Evolutionary conservation across 208 protist genomes (phyloP), one percentile per base, ranked within the genome.

Genomic region (Leishmania aethiopica): DNA sequence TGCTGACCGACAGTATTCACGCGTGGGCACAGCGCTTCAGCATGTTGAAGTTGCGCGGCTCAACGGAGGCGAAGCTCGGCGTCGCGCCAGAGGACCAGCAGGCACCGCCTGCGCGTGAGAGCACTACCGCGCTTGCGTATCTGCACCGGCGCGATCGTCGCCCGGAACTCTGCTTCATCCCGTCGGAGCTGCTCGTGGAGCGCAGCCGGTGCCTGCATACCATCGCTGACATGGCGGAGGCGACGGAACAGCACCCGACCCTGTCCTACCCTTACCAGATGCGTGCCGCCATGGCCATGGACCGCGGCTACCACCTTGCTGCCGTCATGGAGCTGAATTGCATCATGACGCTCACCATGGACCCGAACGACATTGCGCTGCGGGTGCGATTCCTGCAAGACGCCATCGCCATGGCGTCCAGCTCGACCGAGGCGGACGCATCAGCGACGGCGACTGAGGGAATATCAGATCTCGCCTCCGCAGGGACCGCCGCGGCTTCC

Each of bases 241-340:
- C 88, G 6, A 87, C 82, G n/a, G 66, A 75, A 57, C 77, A 83
- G 59, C 69, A 89, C 69, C 88, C 85, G 6, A 76, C 47, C n/a
- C 70, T 89, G 40, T 88, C 87, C 7, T 84, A 88, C 77, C 87
- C 87, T 0, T 88, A 88, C 47, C 86, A 85, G 64, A 80, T 89
- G 71, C 85, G 89, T 57, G 89, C 89, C 4, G 89, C 89, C 32
- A 84, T 86, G 81, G 75, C 74, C 37, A 92, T 92, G 89, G 89
- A 92, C 78, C 69, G 81, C 22, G 89, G 89, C 49, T 77, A 86
- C 70, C 83, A 79, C 42, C 51, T 67, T 28, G 88, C 78, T 37
- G 90, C 90, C 0, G 72, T 85, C 17, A n/a, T 42, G 47, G 90
- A 93, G 80, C 62, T 93, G 62, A 75, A 57, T 55, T 62, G 79